phyloP scores from a whole-genome alignment of 495 filamentous ascomycete genomes.

The Daldinia loculata region DNA sequence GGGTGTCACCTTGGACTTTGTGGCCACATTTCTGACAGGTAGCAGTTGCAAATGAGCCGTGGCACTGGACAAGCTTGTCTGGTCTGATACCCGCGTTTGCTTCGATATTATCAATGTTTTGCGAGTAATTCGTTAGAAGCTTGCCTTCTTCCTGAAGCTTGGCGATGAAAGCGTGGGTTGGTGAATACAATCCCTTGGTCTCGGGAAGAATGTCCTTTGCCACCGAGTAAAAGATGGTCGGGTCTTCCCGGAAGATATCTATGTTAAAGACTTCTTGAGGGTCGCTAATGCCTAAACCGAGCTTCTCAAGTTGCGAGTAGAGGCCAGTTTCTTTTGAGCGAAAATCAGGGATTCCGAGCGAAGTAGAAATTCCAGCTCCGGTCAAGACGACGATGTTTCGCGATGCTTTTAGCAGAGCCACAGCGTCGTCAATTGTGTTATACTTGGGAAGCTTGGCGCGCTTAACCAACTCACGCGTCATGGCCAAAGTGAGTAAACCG shows the following conservation, averaged over 20 bases:
- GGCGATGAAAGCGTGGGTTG: constrained; percentile 94
- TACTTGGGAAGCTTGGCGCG: constrained; percentile 81
- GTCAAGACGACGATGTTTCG: constrained; percentile 93
- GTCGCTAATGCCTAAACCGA: constrained; percentile 70
- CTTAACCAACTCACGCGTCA: constrained; percentile 83
- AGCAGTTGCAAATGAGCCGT: constrained; percentile 93
- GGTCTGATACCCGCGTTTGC: constrained; percentile 81
- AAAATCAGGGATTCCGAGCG: constrained; percentile 90
- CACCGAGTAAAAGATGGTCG: constrained; percentile 88
- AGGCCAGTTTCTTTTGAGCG: constrained; percentile 84
- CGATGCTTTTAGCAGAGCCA: constrained; percentile 73
- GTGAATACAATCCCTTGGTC: constrained; percentile 72
- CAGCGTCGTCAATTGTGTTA: constrained; percentile 90
- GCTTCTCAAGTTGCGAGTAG: constrained; percentile 82
- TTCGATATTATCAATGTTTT: constrained; percentile 99
- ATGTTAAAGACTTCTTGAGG: constrained; percentile 98
- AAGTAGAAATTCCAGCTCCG: constrained; percentile 91
- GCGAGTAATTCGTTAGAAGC: constrained; percentile 94
- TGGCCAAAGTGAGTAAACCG: constrained; percentile 74
- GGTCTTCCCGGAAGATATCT: constrained; percentile 82
- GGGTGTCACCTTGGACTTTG: constrained; percentile 75
- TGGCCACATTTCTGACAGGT: constrained; percentile 84
- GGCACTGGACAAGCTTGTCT: constrained; percentile 93
- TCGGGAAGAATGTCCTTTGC: constrained; percentile 90
- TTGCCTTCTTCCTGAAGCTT: constrained; percentile 91